These are phyloP conservation scores for Hortiboletus campestris DNA, from an alignment of 768 basidiomycete genomes.

Conservation along the genomic window DNA sequence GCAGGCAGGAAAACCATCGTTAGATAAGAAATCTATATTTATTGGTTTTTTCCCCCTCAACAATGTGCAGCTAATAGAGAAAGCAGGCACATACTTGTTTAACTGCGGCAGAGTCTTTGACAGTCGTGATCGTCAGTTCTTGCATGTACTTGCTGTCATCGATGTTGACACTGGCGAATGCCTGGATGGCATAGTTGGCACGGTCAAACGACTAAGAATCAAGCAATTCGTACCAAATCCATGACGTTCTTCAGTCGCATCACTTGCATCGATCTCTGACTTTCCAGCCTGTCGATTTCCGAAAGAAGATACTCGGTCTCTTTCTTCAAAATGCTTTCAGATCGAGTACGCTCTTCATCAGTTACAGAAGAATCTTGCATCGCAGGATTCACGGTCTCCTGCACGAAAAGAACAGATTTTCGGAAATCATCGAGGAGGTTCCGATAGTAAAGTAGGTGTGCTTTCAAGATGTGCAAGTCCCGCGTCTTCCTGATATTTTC, in stretches of 20 bases:
- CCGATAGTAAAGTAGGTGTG: conserved; percentile 56
- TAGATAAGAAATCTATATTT: conserved; percentile 41
- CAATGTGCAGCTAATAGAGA: conserved; percentile 18
- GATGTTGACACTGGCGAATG: conserved; percentile 59
- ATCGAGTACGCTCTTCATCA: conserved; percentile 12
- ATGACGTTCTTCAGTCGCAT: conserved; percentile 34
- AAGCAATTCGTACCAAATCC: conserved; percentile 25
- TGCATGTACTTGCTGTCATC: conserved; percentile 53
- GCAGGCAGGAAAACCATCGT: conserved; percentile 64
- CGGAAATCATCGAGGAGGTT: conserved; percentile 53
- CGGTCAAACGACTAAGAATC: neutral
- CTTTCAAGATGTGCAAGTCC: conserved; percentile 55
- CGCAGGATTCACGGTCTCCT: conserved; percentile 47
- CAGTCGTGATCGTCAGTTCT: conserved; percentile 45
- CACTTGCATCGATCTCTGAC: conserved; percentile 29
- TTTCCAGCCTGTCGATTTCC: conserved; percentile 50
- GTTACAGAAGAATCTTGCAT: conserved; percentile 32
- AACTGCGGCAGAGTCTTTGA: conserved; percentile 42
- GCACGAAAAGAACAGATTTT: conserved; percentile 50
- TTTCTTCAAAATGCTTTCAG: conserved; percentile 37
- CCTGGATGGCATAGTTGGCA: conserved; percentile 32
- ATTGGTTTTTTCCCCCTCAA: neutral
- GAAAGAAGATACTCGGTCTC: conserved; percentile 48
- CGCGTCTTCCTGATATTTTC: conserved; percentile 46
- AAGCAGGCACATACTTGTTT: conserved; percentile 26